phyloP scores from a whole-genome alignment of 176 grass and related monocot species.

The Hordeum marinum region DNA sequence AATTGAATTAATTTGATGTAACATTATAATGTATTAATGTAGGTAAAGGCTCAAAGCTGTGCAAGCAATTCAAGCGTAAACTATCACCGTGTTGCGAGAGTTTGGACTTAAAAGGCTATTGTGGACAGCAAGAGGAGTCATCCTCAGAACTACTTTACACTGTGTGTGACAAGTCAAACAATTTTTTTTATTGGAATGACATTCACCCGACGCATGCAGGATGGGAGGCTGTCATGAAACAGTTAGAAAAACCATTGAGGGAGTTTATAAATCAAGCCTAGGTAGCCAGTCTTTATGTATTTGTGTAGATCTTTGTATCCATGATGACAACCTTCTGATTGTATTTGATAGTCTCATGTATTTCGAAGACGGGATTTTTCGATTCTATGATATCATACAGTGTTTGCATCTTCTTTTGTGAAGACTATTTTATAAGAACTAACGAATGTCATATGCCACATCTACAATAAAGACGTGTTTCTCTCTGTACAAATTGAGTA shows the following conservation, averaged over 20 bases:
- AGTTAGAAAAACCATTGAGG: not conserved
- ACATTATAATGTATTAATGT: too few species aligned
- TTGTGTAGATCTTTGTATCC: not conserved
- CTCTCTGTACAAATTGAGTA: too few species aligned
- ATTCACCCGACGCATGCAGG: conserved; percentile 4
- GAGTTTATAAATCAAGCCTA: not conserved
- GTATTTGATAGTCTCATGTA: too few species aligned
- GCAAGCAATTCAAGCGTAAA: not conserved
- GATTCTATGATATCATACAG: too few species aligned
- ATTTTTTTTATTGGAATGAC: conserved; percentile 34
- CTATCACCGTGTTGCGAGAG: not conserved
- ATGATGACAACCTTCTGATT: not conserved
- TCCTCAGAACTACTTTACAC: not conserved
- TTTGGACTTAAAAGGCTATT: not conserved
- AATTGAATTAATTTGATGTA: too few species aligned
- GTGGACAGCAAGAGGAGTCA: not conserved
- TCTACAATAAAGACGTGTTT: too few species aligned
- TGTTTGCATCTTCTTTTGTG: too few species aligned
- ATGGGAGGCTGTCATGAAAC: conserved; percentile 19
- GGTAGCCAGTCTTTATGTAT: not conserved
- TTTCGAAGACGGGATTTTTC: too few species aligned
- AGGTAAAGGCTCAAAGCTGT: not conserved
- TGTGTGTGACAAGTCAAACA: not conserved
- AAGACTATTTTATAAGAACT: too few species aligned
- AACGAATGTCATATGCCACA: too few species aligned